These are phyloP conservation scores for Protomyces lactucae-debilis DNA, from an alignment of 1,139 yeast genomes.

Conservation along the genomic window DNA sequence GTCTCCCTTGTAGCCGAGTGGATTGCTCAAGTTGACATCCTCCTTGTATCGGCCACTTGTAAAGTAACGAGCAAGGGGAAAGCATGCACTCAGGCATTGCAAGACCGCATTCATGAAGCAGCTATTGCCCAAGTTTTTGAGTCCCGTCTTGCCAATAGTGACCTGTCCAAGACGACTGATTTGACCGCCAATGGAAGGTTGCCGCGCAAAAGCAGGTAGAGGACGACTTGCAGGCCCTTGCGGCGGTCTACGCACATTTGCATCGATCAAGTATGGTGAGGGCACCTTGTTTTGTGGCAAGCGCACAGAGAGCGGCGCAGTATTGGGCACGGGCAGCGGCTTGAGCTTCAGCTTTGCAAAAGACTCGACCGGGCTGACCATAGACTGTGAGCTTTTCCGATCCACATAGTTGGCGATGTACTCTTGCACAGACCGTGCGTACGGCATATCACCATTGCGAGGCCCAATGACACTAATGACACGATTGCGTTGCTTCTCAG, in stretches of 20 bases:
- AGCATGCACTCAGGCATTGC: slow-evolving; percentile 67
- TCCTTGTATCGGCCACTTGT: slow-evolving; percentile 52
- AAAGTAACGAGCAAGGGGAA: slow-evolving; percentile 48
- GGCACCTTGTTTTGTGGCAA: background rate
- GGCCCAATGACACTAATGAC: slow-evolving; percentile 14
- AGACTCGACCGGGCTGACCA: background rate
- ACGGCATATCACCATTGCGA: background rate
- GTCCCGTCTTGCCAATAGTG: slow-evolving; percentile 48
- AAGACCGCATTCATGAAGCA: slow-evolving; percentile 90
- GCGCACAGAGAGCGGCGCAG: background rate
- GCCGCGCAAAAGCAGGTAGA: slow-evolving; percentile 3
- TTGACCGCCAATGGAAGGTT: slow-evolving; percentile 30
- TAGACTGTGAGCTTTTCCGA: slow-evolving; percentile 4
- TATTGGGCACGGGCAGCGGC: background rate
- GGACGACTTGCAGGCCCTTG: background rate
- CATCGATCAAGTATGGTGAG: background rate
- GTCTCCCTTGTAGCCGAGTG: slow-evolving; percentile 77
- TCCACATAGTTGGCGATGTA: slow-evolving; percentile 9
- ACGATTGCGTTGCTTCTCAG: slow-evolving; percentile 1
- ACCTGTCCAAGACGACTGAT: slow-evolving; percentile 30
- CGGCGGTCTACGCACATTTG: background rate
- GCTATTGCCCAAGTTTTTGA: slow-evolving; percentile 80
- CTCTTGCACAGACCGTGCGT: slow-evolving; percentile 23
- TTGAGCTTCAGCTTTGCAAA: background rate
- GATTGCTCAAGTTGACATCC: slow-evolving; percentile 70